A percentile compares a stretch with the other conserved stretches of the same genome.
Evolutionary conservation across 2,329 filamentous ascomycete genomes (phyloP).

Genomic region (Aspergillus tanneri): DNA sequence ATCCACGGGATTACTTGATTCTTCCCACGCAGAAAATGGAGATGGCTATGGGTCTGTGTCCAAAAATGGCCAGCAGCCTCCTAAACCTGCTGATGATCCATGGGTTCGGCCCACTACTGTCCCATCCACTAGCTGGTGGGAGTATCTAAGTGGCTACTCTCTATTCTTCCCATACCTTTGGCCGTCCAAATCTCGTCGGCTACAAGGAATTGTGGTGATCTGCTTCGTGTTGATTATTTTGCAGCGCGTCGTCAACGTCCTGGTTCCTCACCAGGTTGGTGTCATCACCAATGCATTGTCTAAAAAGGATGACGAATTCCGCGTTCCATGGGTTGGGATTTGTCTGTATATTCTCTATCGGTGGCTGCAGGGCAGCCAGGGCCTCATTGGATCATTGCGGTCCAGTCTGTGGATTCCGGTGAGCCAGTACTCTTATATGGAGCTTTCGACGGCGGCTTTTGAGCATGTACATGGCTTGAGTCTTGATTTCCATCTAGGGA

Average conservation of each 20-base stretch:
- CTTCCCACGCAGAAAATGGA: slow-evolving; percentile 47
- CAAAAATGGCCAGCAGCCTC: slow-evolving; percentile 39
- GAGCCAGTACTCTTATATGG: slow-evolving; percentile 93
- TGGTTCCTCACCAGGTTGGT: slow-evolving; percentile 80
- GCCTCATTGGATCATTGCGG: slow-evolving; percentile 77
- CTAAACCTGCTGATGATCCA: slow-evolving; percentile 58
- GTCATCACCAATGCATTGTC: slow-evolving; percentile 73
- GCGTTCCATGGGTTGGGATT: slow-evolving; percentile 72
- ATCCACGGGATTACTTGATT: slow-evolving; percentile 43
- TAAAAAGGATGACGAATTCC: slow-evolving; percentile 52
- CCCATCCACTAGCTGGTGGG: slow-evolving; percentile 89
- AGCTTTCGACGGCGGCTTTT: slow-evolving; percentile 90
- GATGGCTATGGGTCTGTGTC: slow-evolving; percentile 53
- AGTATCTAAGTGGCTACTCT: slow-evolving; percentile 88
- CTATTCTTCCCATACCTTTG: slow-evolving; percentile 96
- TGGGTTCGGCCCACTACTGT: slow-evolving; percentile 88
- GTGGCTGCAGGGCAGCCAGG: slow-evolving; percentile 83
- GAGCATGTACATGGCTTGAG: slow-evolving; percentile 96
- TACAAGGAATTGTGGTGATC: slow-evolving; percentile 76
- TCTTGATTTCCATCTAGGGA: slow-evolving; percentile 93
- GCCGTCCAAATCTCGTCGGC: slow-evolving; percentile 74
- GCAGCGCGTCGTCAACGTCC: slow-evolving; percentile 80
- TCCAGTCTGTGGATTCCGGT: slow-evolving; percentile 94
- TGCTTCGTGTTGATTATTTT: slow-evolving; percentile 79
- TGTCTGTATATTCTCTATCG: slow-evolving; percentile 74